Percentiles rank a stretch among this genome's conserved stretches.
Evolutionary conservation across 371 early-diverging fungal species (phyloP).

Genomic region (Globomyces sp.): DNA sequence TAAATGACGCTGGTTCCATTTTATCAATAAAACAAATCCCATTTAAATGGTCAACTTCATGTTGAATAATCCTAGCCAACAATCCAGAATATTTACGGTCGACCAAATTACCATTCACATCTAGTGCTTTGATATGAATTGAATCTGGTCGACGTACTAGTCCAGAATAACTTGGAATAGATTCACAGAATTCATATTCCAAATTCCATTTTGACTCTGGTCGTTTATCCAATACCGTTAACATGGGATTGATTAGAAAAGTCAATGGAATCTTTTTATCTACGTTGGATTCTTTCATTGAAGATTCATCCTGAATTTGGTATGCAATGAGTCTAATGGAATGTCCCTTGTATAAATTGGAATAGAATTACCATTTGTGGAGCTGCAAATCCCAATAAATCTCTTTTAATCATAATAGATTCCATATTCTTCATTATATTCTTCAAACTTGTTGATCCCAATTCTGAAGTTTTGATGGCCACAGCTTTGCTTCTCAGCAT

Average conservation of each 20-base stretch:
- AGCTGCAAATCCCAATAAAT: conserved; percentile 42
- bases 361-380: conserved; percentile 30
- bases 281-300: conserved; percentile 22
- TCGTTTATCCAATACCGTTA: conserved; percentile 26
- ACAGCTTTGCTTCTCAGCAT: conserved; percentile 25
- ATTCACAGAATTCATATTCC: conserved; percentile 49
- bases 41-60: conserved; percentile 50
- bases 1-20: conserved; percentile 36
- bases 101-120: conserved; percentile 35
- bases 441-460: conserved; percentile 14
- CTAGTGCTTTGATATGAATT: conserved; percentile 32
- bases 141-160: conserved; percentile 36
- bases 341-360: conserved; percentile 21
- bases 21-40: conserved; percentile 37
- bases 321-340: conserved; percentile 41
- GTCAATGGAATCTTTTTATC: conserved; percentile 32
- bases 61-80: conserved; percentile 46
- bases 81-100: conserved; percentile 32
- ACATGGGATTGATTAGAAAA: conserved; percentile 44
- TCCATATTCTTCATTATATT: conserved; percentile 23
- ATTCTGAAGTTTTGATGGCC: conserved; percentile 19
- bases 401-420: conserved; percentile 16
- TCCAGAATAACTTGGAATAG: conserved; percentile 42
- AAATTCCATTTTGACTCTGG: conserved; percentile 17
- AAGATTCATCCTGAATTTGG: conserved; percentile 28